Evolutionary conservation across 352 stramenopile genomes (phyloP).

Genomic region (Globisporangium sylvaticum): DNA sequence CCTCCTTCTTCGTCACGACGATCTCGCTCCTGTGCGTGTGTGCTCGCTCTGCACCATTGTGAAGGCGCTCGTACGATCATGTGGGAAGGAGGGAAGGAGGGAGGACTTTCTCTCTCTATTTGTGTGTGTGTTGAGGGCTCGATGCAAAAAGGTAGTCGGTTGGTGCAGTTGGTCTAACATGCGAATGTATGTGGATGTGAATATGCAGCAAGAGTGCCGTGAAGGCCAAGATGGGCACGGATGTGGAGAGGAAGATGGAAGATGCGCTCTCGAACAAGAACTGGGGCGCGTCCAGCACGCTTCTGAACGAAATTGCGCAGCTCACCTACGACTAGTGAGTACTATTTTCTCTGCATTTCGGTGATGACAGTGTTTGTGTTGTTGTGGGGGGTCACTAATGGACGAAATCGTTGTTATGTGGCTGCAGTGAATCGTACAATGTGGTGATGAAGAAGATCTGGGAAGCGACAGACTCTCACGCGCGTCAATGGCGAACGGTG

Average conservation of each 20-base stretch:
- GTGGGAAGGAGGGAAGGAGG: neutral
- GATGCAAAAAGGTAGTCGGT: neutral
- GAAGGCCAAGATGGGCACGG: slow-evolving; percentile 83
- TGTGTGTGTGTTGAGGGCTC: neutral
- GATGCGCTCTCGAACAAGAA: slow-evolving; percentile 99
- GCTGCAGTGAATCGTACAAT: slow-evolving; percentile 78
- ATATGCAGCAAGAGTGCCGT: slow-evolving; percentile 71
- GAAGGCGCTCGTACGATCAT: neutral
- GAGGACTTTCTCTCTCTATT: neutral
- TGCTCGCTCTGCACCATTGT: neutral
- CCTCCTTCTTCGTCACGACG: neutral
- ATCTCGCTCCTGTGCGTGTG: neutral
- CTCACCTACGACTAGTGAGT: slow-evolving; percentile 95
- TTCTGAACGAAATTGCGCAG: slow-evolving; percentile 97
- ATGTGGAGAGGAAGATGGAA: slow-evolving; percentile 88
- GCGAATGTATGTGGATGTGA: neutral
- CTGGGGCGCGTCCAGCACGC: slow-evolving; percentile 96
- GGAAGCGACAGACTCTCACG: slow-evolving; percentile 89
- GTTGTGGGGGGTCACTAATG: neutral
- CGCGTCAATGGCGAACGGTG: slow-evolving; percentile 93
- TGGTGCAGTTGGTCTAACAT: neutral
- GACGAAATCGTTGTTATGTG: slow-evolving; percentile 5
- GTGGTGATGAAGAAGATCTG: slow-evolving; percentile 94
- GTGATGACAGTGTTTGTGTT: neutral
- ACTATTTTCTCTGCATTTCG: neutral